phyloP scores from a whole-genome alignment of 371 early-diverging fungal species.

The Capniomyces stellatus region DNA sequence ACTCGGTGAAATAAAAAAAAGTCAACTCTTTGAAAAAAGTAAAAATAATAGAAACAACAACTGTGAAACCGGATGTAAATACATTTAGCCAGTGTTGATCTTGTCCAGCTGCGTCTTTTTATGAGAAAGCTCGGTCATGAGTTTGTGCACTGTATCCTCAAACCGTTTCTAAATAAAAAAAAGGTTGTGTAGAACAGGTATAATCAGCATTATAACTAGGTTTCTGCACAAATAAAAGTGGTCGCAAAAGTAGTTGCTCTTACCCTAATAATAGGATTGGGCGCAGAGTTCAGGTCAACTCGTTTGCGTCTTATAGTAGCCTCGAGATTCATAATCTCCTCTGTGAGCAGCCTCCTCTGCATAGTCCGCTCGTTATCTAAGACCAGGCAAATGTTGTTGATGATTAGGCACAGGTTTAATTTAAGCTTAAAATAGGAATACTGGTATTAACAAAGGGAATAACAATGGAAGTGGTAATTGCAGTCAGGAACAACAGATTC shows the following conservation, averaged over 20 bases:
- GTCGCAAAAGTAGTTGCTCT: no score
- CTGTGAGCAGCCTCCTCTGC: slow-evolving; percentile 28
- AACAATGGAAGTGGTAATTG: no score
- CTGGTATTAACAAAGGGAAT: no score
- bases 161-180: slow-evolving; percentile 14
- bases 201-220: no score
- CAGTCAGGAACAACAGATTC: no score
- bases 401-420: no score
- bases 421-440: no score
- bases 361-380: slow-evolving; percentile 18
- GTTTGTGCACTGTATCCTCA: slow-evolving; percentile 20
- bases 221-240: no score
- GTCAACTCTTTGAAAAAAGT: no score
- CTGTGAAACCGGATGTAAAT: neutral
- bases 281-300: slow-evolving; percentile 29
- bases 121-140: slow-evolving; percentile 15
- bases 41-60: neutral
- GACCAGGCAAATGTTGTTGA: no score
- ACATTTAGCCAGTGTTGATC: neutral
- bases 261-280: slow-evolving; percentile 32
- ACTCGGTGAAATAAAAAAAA: no score
- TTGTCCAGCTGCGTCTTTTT: slow-evolving; percentile 13
- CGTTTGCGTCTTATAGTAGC: slow-evolving; percentile 24
- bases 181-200: neutral
- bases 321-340: slow-evolving; percentile 31